Conservation (phyloP, 2,329 filamentous ascomycete genomes). For the Nectriaceae sp. region DNA sequence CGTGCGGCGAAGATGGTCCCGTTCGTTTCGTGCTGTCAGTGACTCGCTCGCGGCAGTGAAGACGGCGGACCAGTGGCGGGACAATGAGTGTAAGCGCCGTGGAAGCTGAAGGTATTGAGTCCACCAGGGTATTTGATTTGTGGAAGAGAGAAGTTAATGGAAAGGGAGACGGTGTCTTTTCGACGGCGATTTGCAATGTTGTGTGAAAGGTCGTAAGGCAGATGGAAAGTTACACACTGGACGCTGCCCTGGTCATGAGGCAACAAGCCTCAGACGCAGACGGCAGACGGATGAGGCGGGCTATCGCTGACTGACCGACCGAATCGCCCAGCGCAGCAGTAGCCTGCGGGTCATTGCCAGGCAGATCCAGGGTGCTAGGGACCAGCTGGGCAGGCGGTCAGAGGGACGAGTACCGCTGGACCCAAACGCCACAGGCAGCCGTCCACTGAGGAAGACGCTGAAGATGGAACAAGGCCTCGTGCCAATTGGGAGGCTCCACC, state of each 20-base stretch:
- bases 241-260: slow-evolving; percentile 25
- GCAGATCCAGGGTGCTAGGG: slow-evolving; percentile 15
- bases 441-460: slow-evolving; percentile 4
- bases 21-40: slow-evolving; percentile 13
- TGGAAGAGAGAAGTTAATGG: no score
- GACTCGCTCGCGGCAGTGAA: slow-evolving; percentile 18
- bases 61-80: slow-evolving; percentile 14
- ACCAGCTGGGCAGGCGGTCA: slow-evolving; percentile 20
- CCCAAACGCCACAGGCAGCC: slow-evolving; percentile 22
- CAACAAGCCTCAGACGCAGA: no score
- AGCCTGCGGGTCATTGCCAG: slow-evolving; percentile 18
- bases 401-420: slow-evolving; percentile 10
- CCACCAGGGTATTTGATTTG: no score
- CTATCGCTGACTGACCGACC: slow-evolving; percentile 26
- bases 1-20: slow-evolving; percentile 18
- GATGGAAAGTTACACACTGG: not conserved
- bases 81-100: slow-evolving; percentile 21
- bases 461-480: not conserved
- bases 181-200: no score
- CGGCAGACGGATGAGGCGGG: slow-evolving; percentile 23
- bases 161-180: no score
- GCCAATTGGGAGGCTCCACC: not conserved
- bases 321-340: not conserved
- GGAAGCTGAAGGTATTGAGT: slow-evolving; percentile 9
- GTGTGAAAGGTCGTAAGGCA: not conserved